Percentiles rank a stretch among this genome's conserved stretches.
phyloP scores from a whole-genome alignment of 2,329 filamentous ascomycete genomes.

The Catunica adiposa region DNA sequence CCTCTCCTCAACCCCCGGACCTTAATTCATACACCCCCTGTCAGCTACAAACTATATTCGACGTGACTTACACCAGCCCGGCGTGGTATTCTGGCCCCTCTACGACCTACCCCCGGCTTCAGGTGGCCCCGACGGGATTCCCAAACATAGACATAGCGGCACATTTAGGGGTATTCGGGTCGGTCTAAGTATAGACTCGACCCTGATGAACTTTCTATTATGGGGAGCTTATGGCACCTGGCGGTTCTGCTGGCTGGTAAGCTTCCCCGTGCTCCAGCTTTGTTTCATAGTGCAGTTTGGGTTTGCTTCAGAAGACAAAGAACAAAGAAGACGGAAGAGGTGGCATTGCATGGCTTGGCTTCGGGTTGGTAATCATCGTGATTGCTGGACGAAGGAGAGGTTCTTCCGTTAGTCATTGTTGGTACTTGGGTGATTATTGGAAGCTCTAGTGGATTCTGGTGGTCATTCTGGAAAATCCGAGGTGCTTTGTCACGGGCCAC shows the following conservation, averaged over 20 bases:
- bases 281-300: neutral
- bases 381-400: too few species aligned
- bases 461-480: too few species aligned
- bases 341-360: neutral
- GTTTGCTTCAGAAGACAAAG: neutral
- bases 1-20: too few species aligned
- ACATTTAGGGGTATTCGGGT: neutral
- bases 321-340: neutral
- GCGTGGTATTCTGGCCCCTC: neutral
- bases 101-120: neutral
- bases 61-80: neutral
- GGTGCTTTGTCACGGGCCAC: too few species aligned
- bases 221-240: neutral
- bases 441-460: too few species aligned
- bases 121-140: neutral
- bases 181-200: constrained; percentile 6
- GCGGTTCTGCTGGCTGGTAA: neutral
- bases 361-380: too few species aligned
- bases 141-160: constrained; percentile 4
- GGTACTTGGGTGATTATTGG: too few species aligned
- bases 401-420: too few species aligned
- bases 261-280: neutral
- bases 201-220: neutral
- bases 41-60: neutral
- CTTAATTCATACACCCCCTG: neutral